Conservation (phyloP, 2,329 filamentous ascomycete species). For the Fusarium aywerte region DNA sequence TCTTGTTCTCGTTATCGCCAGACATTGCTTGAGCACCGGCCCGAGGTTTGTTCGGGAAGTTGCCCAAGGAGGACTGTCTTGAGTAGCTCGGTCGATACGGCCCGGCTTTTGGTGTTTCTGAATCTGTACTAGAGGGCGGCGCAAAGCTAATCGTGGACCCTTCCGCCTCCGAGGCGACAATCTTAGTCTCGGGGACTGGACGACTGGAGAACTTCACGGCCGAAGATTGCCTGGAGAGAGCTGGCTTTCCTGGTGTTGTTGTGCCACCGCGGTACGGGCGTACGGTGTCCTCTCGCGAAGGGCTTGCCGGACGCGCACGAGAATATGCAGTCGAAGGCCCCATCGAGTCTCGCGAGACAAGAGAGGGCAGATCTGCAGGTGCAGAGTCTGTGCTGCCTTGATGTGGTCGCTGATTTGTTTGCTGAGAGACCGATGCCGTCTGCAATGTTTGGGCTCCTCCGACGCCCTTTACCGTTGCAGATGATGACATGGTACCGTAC, state of each 20-base stretch:
- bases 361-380: conserved; percentile 41
- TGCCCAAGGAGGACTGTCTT: conserved; percentile 61
- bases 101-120: conserved; percentile 48
- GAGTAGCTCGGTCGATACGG: conserved; percentile 52
- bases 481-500: conserved; percentile 51
- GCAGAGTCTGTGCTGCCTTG: conserved; percentile 8
- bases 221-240: conserved; percentile 63
- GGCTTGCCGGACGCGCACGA: conserved; percentile 43
- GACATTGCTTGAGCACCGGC: conserved; percentile 70
- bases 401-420: background rate
- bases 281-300: conserved; percentile 38
- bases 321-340: conserved; percentile 10
- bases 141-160: conserved; percentile 75
- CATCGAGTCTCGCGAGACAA: conserved; percentile 30
- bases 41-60: conserved; percentile 71
- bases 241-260: conserved; percentile 54
- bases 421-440: conserved; percentile 9
- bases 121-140: conserved; percentile 47
- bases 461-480: conserved; percentile 36
- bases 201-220: conserved; percentile 75
- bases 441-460: conserved; percentile 16
- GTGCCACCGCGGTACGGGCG: conserved; percentile 39
- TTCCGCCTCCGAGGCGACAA: conserved; percentile 69
- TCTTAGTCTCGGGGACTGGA: conserved; percentile 75
- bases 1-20: conserved; percentile 64